phyloP scores from a whole-genome alignment of 2,329 filamentous ascomycete species.

The Torrubiellomyces zombiae region DNA sequence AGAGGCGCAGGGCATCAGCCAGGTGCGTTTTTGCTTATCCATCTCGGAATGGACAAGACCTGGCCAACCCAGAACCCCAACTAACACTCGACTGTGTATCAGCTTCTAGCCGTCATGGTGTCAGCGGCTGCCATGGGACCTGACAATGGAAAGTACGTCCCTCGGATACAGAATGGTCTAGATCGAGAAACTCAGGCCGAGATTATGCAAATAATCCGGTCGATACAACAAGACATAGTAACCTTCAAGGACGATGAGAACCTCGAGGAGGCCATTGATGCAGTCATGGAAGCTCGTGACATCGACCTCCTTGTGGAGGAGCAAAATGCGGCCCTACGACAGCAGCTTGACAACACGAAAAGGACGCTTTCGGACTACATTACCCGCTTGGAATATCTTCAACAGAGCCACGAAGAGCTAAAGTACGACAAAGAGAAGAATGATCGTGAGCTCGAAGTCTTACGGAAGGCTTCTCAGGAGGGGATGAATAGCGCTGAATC shows the following conservation, averaged over 20 bases:
- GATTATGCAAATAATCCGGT: constrained; percentile 27
- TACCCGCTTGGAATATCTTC: constrained; percentile 41
- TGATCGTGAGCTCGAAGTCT: constrained; percentile 33
- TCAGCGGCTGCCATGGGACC: constrained; percentile 43
- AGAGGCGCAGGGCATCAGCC: constrained; percentile 34
- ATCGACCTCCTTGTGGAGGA: constrained; percentile 40
- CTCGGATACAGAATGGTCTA: constrained; percentile 22
- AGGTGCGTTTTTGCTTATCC: constrained; percentile 26
- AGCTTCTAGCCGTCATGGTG: constrained; percentile 47
- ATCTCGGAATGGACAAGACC: too few species aligned
- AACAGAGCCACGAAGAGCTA: constrained; percentile 47
- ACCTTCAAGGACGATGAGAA: constrained; percentile 20
- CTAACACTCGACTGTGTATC: constrained; percentile 17
- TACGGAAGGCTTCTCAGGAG: constrained; percentile 32
- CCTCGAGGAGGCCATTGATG: constrained; percentile 21
- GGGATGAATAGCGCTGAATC: constrained; percentile 33
- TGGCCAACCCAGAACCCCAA: constrained; percentile 1
- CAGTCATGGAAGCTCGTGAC: constrained; percentile 28
- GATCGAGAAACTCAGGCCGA: constrained; percentile 26
- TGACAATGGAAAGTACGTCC: constrained; percentile 36
- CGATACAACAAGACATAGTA: constrained; percentile 21
- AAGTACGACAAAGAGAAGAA: constrained; percentile 45
- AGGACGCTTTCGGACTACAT: constrained; percentile 43
- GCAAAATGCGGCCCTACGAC: constrained; percentile 31
- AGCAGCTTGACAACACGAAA: constrained; percentile 33